Evolutionary conservation across 768 basidiomycete species (phyloP), one percentile per base, ranked within the genome.

Genomic region (Crassisporium funariophilum): DNA sequence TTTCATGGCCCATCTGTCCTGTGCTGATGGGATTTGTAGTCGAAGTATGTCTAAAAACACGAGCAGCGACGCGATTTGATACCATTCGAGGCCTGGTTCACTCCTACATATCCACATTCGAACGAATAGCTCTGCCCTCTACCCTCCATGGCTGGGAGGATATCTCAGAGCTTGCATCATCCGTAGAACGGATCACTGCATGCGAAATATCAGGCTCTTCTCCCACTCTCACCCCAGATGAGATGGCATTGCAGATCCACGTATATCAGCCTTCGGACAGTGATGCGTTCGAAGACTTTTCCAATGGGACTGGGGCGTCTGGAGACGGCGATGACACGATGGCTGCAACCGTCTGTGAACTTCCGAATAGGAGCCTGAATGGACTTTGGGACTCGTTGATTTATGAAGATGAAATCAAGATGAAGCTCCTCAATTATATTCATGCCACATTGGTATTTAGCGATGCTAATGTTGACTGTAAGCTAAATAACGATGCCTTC

Each of bases 311-410:
- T n/a, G 49, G 78, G 58, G 44, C 71, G 60, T 67, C 72, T 40
- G 76, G 77, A 21, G 88, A 88, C 16, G 88, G 84, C 35, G 83
- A 86, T 49, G 82, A 84, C 41, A 83, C 91, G 0, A 87, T 87
- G 72, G 91, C 95, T 9, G 97, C 95, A 1, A 88, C 81, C 47
- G 86, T 98, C 15, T 88, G 88, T 62, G 88, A 95, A 44, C 76
- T 99, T 36, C 97, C 97, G 1, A 88, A 86, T 51, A 65, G 75
- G 52, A 78, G 75, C 31, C 86, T 90, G 76, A 95, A 98, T 49
- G 94, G 95, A 1, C 70, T 98, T 12, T 98, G 97, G 97, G 88
- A 87, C 41, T 89, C 86, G 38, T 65, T 99, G 55, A 87, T 98
- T 61, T 99, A 95, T 65, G 74, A 73, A 24, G 79, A 81, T 50